Percentiles rank a stretch among this genome's conserved stretches.
Evolutionary conservation across 2,329 filamentous ascomycete genomes (phyloP).

Genomic region (Aspergillus tanneri): DNA sequence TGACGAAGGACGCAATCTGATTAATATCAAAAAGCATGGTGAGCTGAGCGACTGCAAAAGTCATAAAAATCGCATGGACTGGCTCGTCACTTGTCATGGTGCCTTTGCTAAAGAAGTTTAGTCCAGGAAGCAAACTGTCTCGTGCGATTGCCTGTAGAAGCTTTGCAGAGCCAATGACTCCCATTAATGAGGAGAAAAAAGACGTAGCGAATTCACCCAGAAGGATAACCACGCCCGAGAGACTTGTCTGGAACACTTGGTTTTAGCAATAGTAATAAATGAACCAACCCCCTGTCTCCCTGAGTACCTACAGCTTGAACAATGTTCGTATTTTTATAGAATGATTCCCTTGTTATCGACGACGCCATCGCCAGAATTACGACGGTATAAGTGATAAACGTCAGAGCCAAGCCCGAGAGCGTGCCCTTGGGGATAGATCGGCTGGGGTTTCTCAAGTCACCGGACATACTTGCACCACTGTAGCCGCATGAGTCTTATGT

Average conservation of each 20-base stretch:
- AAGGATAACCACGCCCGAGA: constrained; percentile 71
- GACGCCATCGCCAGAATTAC: constrained; percentile 77
- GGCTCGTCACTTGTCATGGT: constrained; percentile 72
- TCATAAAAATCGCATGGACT: constrained; percentile 71
- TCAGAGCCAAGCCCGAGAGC: constrained; percentile 71
- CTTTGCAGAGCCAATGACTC: constrained; percentile 80
- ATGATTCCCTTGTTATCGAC: constrained; percentile 70
- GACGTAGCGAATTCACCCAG: constrained; percentile 79
- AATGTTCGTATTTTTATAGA: constrained; percentile 73
- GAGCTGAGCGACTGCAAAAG: constrained; percentile 71
- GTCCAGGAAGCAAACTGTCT: constrained; percentile 74
- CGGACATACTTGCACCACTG: constrained; percentile 83
- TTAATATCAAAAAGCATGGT: constrained; percentile 82
- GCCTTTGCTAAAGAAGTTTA: constrained; percentile 71
- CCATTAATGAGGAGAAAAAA: constrained; percentile 84
- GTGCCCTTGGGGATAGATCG: constrained; percentile 84
- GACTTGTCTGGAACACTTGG: constrained; percentile 55
- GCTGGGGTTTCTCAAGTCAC: constrained; percentile 78
- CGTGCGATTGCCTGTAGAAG: constrained; percentile 78
- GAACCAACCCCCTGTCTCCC: neutral
- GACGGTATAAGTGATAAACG: constrained; percentile 71
- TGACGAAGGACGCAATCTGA: constrained; percentile 83
- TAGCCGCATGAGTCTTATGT: constrained; percentile 49
- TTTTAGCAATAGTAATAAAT: too few species aligned
- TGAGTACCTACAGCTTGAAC: constrained; percentile 62